Conservation (phyloP, 208 protist species). For the Leptomonas pyrrhocoris region DNA sequence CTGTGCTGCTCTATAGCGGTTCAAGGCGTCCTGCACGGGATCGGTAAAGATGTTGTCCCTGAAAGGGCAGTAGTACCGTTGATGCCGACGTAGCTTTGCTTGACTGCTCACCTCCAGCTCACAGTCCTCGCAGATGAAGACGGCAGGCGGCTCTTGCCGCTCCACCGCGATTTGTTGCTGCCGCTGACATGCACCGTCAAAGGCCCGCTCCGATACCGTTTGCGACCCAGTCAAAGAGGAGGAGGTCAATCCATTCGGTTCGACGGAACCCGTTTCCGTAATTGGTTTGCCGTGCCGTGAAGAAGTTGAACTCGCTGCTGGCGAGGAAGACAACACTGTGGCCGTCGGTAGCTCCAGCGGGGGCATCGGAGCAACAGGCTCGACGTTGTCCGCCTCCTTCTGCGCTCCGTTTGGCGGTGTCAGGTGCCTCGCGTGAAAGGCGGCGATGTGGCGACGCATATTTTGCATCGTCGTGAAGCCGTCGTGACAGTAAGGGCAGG, state of each 20-base stretch:
- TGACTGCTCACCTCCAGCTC: conserved; percentile 68
- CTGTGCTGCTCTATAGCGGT: conserved; percentile 19
- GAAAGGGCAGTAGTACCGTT: conserved; percentile 81
- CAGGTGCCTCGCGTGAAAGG: conserved; percentile 38
- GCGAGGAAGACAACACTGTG: conserved; percentile 1
- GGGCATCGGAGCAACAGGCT: conserved; percentile 9
- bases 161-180: background rate
- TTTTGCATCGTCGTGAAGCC: conserved; percentile 75
- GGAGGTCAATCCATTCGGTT: background rate
- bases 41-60: conserved; percentile 70
- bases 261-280: background rate
- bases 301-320: background rate
- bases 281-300: background rate
- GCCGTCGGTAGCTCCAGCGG: conserved; percentile 21
- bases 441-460: conserved; percentile 50
- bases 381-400: no score
- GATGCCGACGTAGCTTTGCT: conserved; percentile 68
- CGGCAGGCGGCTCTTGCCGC: background rate
- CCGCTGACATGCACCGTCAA: background rate
- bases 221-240: conserved; percentile 4
- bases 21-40: conserved; percentile 36
- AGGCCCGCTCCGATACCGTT: background rate
- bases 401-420: conserved; percentile 20
- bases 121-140: conserved; percentile 64
- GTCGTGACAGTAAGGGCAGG: conserved; percentile 60